A percentile compares a stretch with the other conserved stretches of the same genome.
phyloP scores from a whole-genome alignment of 208 protist species.

The Angomonas deanei region DNA sequence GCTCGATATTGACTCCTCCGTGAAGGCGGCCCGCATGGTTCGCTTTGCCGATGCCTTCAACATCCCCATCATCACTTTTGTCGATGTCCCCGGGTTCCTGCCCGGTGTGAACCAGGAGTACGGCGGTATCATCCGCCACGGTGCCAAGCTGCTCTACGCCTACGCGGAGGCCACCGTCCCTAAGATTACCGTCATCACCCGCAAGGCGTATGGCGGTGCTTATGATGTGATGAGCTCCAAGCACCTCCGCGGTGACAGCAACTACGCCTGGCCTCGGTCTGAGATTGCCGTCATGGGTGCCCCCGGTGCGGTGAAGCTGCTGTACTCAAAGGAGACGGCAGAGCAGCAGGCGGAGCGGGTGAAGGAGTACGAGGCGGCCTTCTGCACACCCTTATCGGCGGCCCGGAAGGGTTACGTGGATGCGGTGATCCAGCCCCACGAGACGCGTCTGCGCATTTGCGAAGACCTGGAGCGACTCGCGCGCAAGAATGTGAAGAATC shows the following conservation, averaged over 20 bases:
- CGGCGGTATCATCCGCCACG: slow-evolving; percentile 95
- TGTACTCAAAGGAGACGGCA: slow-evolving; percentile 53
- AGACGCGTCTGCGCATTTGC: slow-evolving; percentile 83
- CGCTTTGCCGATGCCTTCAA: slow-evolving; percentile 97
- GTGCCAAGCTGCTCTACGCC: slow-evolving; percentile 97
- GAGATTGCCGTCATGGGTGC: slow-evolving; percentile 97
- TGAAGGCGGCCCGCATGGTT: slow-evolving; percentile 93
- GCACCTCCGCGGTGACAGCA: slow-evolving; percentile 91
- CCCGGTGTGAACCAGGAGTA: slow-evolving; percentile 90
- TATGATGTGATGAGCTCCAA: slow-evolving; percentile 96
- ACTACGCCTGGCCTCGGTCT: slow-evolving; percentile 94
- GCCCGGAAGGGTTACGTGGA: slow-evolving; percentile 93
- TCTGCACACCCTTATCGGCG: slow-evolving; percentile 89
- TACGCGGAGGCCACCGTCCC: slow-evolving; percentile 97
- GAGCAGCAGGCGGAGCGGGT: slow-evolving; percentile 50
- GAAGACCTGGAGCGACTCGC: slow-evolving; percentile 90
- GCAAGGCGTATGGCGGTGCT: slow-evolving; percentile 96
- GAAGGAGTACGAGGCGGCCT: slow-evolving; percentile 77
- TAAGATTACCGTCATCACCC: slow-evolving; percentile 94
- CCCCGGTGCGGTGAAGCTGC: slow-evolving; percentile 93
- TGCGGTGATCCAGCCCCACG: slow-evolving; percentile 88
- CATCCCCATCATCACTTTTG: slow-evolving; percentile 96
- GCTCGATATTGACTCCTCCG: slow-evolving; percentile 89
- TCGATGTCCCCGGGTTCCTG: slow-evolving; percentile 96
- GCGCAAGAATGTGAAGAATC: slow-evolving; percentile 83